Conservation (phyloP, 495 filamentous ascomycete genomes). For the Hyphodiscus hymeniophilus region DNA sequence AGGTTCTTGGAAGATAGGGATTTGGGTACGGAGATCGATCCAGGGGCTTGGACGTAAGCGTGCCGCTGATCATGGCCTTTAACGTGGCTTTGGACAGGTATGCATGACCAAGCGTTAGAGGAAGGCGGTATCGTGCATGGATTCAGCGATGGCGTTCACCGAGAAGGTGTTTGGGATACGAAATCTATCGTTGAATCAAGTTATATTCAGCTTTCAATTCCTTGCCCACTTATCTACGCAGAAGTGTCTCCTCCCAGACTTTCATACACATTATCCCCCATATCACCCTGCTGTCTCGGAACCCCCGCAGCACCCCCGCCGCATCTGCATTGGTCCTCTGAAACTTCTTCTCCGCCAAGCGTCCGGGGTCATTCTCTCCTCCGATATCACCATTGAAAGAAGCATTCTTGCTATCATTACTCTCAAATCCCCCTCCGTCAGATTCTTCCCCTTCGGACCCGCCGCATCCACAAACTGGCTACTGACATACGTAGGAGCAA, state of each 20-base stretch:
- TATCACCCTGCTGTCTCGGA: conserved; percentile 33
- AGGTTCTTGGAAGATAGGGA: conserved; percentile 76
- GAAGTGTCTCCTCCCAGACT: conserved; percentile 31
- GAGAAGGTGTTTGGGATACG: neutral
- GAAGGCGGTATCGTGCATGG: neutral
- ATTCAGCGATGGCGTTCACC: conserved; percentile 7
- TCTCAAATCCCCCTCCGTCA: conserved; percentile 49
- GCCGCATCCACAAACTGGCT: conserved; percentile 27
- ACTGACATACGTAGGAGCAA: conserved; percentile 37
- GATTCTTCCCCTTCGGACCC: conserved; percentile 44
- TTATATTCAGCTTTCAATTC: neutral
- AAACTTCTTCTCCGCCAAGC: conserved; percentile 42
- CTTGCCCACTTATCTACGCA: neutral
- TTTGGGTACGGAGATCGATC: conserved; percentile 71
- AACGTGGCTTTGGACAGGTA: no score
- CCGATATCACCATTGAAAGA: conserved; percentile 56
- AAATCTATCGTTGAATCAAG: neutral
- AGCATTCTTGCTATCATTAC: conserved; percentile 40
- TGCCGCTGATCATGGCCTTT: no score
- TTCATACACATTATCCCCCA: conserved; percentile 33
- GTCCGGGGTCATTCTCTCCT: conserved; percentile 51
- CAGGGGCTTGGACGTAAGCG: conserved; percentile 26
- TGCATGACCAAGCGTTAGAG: no score
- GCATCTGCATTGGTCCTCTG: conserved; percentile 30
- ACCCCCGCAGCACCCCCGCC: conserved; percentile 14